phyloP scores from a whole-genome alignment of 306 rosid genomes.

The Castanopsis chinensis region DNA sequence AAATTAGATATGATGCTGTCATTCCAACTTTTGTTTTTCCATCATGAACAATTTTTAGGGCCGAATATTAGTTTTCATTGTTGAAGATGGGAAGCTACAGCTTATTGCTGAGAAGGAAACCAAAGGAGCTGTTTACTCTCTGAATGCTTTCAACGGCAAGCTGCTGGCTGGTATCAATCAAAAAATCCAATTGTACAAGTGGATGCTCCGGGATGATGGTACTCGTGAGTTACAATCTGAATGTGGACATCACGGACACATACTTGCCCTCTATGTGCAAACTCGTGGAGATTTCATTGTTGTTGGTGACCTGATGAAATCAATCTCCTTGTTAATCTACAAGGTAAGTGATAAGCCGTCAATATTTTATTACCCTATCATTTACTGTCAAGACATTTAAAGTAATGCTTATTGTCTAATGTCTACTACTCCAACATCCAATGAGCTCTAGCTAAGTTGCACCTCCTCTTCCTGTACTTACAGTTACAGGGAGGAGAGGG shows the following conservation, averaged over 20 bases:
- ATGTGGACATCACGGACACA: conserved; percentile 99
- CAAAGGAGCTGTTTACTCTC: conserved; percentile 89
- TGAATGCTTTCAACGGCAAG: conserved; percentile 95
- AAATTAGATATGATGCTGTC: conserved; percentile 17
- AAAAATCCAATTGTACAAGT: conserved; percentile 94
- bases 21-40: conserved; percentile 6
- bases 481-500: background rate
- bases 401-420: background rate
- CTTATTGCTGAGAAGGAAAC: conserved; percentile 98
- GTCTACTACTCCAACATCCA: background rate
- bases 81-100: conserved; percentile 96
- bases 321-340: conserved; percentile 49
- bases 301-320: background rate
- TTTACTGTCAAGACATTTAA: background rate
- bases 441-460: background rate
- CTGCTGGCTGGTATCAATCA: conserved; percentile 97
- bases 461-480: background rate
- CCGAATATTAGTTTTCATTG: conserved; percentile 84
- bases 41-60: conserved; percentile 49
- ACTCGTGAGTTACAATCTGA: conserved; percentile 93
- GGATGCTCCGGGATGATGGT: conserved; percentile 97
- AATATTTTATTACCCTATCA: background rate
- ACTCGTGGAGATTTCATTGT: conserved; percentile 85
- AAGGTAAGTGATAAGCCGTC: conserved; percentile 52
- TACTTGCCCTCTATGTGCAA: conserved; percentile 93